Evolutionary conservation across 495 filamentous ascomycete species (phyloP), one percentile per base, ranked within the genome.

Genomic region (Parathielavia hyrcaniae): DNA sequence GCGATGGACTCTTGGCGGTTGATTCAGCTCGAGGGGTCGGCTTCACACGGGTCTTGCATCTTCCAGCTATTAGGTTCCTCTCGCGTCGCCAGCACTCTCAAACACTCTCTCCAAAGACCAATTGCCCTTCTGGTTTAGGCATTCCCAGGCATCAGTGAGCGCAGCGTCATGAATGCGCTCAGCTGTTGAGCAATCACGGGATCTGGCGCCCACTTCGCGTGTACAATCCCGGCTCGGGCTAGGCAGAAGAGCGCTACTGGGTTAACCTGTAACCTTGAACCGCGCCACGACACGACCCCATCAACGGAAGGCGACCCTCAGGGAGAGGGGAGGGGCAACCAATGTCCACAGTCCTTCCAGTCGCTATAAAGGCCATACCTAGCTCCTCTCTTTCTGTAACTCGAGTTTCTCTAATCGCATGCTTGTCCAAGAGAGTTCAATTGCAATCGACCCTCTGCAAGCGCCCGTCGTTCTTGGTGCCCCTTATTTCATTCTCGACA

Each of bases 181-280:
- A 30, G 9, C 35, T 34, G 12, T 22, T 23, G 30, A 10, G 8
- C 44, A 19, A 60, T 63, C 65, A 67, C 65, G 60, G 22, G 62
- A 63, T 34, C 34, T 59, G 55, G 65, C 55, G 62, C 54, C 12
- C 10, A 39, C 35, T 23, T 61, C 65, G 62, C 32, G 64, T 58
- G 50, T 38, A 45, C 9, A 10, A 19, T 7, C 4, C 32, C 48
- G 17, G 10, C 46, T 30, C 26, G 20, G 23, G 43, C 49, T 26
- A 64, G 61, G 61, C 61, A 64, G 61, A 55, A 57, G 58, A 61
- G 59, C 57, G 35, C 55, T 38, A 19, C 39, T 14, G 30, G 22
- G n/a, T 41, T 5, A 16, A 16, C 17, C 36, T 26, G 35, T 0
- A n/a, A n/a, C n/a, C n/a, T n/a, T n/a, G n/a, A 32, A 17, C 45